Evolutionary conservation across 495 filamentous ascomycete species (phyloP).

Genomic region (Aspergillus egyptiacus): DNA sequence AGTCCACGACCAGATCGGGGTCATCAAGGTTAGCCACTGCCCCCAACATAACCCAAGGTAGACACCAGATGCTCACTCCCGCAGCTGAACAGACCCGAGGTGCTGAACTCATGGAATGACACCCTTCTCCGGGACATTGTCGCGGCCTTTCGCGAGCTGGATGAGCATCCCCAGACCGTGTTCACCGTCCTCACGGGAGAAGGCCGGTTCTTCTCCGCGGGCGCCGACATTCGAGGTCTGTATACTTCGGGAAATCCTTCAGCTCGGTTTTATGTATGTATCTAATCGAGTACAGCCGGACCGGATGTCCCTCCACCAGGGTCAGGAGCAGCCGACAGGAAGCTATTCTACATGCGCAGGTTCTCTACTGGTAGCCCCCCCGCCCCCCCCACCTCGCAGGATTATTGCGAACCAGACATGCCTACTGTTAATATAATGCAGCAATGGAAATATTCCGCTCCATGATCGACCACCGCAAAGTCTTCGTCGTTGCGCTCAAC

Average conservation of each 20-base stretch:
- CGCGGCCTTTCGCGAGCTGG: constrained; percentile 17
- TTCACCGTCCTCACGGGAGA: constrained; percentile 22
- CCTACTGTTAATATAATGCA: no score
- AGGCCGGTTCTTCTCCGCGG: constrained; percentile 23
- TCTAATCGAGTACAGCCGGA: not conserved
- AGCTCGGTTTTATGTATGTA: not conserved
- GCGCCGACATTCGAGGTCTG: constrained; percentile 15
- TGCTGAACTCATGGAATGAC: constrained; percentile 14
- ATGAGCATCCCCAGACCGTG: constrained; percentile 15
- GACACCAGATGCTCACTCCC: not conserved
- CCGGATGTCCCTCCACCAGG: not conserved
- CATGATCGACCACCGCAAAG: constrained; percentile 16
- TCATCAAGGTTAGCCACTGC: constrained; percentile 17
- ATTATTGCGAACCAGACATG: no score
- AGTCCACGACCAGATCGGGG: constrained; percentile 14
- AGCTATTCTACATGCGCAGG: constrained; percentile 9
- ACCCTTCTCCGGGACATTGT: constrained; percentile 15
- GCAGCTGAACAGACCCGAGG: constrained; percentile 16
- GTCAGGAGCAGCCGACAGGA: not conserved
- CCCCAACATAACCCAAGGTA: no score
- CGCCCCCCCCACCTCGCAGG: no score
- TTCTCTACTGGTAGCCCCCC: constrained; percentile 10
- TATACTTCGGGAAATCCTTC: no score
- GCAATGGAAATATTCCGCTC: constrained; percentile 7
- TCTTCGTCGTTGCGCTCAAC: constrained; percentile 20